Evolutionary conservation across 73 alveolate genomes (phyloP).

Genomic region (Symbiodinium natans): DNA sequence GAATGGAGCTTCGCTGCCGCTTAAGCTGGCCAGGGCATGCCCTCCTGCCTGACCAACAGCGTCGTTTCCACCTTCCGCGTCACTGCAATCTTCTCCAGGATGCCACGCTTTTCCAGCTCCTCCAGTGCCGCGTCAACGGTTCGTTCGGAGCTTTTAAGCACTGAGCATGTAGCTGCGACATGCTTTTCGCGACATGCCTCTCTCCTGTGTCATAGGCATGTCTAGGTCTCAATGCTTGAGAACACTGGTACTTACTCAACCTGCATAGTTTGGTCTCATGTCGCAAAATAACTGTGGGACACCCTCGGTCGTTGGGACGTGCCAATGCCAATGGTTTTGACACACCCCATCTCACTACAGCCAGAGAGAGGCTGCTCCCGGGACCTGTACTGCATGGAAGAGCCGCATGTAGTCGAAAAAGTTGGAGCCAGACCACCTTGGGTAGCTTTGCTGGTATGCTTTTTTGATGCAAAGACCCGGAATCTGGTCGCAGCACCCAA

Average conservation of each 20-base stretch:
- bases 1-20: no score
- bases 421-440: constrained; percentile 91
- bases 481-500: neutral
- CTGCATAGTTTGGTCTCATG: no score
- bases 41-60: constrained; percentile 49
- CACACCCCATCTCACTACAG: no score
- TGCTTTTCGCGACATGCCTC: no score
- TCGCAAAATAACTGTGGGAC: no score
- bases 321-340: no score
- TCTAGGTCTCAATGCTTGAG: no score
- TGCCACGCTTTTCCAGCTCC: constrained; percentile 86
- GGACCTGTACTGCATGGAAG: constrained; percentile 57
- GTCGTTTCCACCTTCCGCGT: constrained; percentile 67
- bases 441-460: neutral
- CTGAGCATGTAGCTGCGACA: no score
- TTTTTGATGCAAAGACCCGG: neutral
- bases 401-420: constrained; percentile 91
- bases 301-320: no score
- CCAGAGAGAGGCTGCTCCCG: neutral
- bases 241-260: no score
- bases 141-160: neutral
- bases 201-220: no score
- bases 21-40: no score
- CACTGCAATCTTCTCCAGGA: constrained; percentile 48
- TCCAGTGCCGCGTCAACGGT: neutral